Percentiles rank a stretch among this genome's conserved stretches.
Evolutionary conservation across 768 basidiomycete genomes (phyloP).

Genomic region (Xerocomellus amylosporus): DNA sequence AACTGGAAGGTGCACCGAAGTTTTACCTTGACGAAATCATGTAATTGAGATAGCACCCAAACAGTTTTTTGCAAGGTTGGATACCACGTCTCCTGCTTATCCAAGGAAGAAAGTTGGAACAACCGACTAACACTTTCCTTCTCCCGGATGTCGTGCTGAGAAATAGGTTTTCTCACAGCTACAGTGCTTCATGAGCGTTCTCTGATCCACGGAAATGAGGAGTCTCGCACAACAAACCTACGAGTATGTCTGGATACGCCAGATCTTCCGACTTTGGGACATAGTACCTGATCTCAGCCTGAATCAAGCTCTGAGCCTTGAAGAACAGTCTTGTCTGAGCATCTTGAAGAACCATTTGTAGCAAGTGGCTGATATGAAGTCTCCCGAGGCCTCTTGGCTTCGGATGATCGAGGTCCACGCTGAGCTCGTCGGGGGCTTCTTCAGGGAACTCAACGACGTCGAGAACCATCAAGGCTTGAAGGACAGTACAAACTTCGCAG

Average conservation of each 20-base stretch:
- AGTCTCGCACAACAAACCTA: constrained; percentile 44
- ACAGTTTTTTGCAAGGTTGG: constrained; percentile 85
- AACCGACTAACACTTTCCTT: constrained; percentile 68
- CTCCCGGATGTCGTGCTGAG: constrained; percentile 52
- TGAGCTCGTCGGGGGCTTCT: constrained; percentile 33
- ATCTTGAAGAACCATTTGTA: constrained; percentile 91
- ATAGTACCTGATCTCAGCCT: constrained; percentile 84
- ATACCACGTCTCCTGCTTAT: constrained; percentile 86
- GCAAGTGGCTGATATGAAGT: constrained; percentile 75
- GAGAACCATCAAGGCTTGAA: constrained; percentile 94
- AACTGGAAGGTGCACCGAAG: background rate
- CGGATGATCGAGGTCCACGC: constrained; percentile 38
- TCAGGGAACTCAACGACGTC: constrained; percentile 53
- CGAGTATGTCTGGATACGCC: constrained; percentile 80
- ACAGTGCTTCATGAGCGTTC: constrained; percentile 6
- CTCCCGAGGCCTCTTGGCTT: constrained; percentile 45
- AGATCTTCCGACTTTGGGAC: constrained; percentile 75
- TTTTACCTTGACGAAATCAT: constrained; percentile 87
- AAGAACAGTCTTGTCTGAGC: constrained; percentile 95
- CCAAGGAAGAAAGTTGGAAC: constrained; percentile 66
- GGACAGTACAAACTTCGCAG: constrained; percentile 93
- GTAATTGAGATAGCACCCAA: constrained; percentile 88
- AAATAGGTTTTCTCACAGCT: constrained; percentile 47
- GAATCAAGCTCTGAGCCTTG: constrained; percentile 90
- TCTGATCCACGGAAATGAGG: background rate